Conservation (phyloP, 352 stramenopile genomes). For the Peronospora tabacina region DNA sequence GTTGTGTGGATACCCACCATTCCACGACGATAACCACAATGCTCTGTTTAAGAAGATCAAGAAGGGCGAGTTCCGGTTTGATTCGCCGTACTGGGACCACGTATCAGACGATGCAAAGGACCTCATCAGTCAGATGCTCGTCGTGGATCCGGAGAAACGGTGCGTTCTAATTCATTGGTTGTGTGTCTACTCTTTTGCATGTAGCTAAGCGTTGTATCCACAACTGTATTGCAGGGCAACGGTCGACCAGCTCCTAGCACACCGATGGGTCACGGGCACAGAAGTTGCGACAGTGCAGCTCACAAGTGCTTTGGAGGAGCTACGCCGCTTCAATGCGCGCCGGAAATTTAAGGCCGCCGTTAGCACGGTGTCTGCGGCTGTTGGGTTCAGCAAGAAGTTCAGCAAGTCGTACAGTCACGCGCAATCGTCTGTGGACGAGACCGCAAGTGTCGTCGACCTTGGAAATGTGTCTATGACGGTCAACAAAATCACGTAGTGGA, state of each 20-base stretch:
- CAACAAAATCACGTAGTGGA: conserved; percentile 23
- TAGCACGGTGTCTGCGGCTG: conserved; percentile 73
- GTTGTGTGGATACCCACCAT: conserved; percentile 80
- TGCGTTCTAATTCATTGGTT: conserved; percentile 16
- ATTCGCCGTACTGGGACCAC: conserved; percentile 93
- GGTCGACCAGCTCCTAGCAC: conserved; percentile 76
- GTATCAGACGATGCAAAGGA: conserved; percentile 92
- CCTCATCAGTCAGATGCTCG: conserved; percentile 89
- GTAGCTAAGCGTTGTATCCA: conserved; percentile 1
- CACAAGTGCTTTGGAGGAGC: conserved; percentile 87
- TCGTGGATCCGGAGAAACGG: conserved; percentile 86
- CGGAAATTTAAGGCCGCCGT: conserved; percentile 92
- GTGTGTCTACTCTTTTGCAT: neutral
- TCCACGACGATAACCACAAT: conserved; percentile 91
- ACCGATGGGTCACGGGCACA: conserved; percentile 87
- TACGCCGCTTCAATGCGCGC: conserved; percentile 91
- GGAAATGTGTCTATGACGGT: conserved; percentile 15
- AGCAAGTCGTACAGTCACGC: conserved; percentile 48
- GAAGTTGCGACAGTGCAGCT: conserved; percentile 85
- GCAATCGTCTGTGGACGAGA: conserved; percentile 23
- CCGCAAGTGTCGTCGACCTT: conserved; percentile 7
- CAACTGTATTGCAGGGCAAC: conserved; percentile 42
- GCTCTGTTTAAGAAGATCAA: conserved; percentile 94
- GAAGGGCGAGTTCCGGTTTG: conserved; percentile 91
- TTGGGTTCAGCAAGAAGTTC: conserved; percentile 68